A percentile compares a stretch with the other conserved stretches of the same genome.
phyloP scores from a whole-genome alignment of 192 early-diverging fungal genomes.

The Backusella circina region DNA sequence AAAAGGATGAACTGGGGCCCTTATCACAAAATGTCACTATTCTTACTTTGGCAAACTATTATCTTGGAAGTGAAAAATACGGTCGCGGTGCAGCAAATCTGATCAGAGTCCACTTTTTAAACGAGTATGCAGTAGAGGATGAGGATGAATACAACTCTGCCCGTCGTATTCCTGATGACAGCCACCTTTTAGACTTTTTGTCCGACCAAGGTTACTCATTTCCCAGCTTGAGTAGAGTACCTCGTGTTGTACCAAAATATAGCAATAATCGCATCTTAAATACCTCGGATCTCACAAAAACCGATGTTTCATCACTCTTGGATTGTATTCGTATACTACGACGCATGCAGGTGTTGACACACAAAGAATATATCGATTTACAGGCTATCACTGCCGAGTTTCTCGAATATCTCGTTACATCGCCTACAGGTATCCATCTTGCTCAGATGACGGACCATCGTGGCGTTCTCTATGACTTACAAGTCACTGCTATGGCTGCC shows the following conservation, averaged over 20 bases:
- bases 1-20: conserved; percentile 19
- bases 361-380: conserved; percentile 56
- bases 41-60: conserved; percentile 50
- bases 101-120: conserved; percentile 47
- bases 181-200: conserved; percentile 40
- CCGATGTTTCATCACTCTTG: conserved; percentile 46
- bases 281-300: conserved; percentile 44
- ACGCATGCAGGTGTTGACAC: conserved; percentile 46
- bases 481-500: conserved; percentile 49
- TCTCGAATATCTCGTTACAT: conserved; percentile 52
- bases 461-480: conserved; percentile 52
- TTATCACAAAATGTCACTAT: conserved; percentile 53
- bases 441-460: conserved; percentile 55
- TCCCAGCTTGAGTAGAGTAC: conserved; percentile 49
- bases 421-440: conserved; percentile 46
- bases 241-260: conserved; percentile 43
- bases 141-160: conserved; percentile 46
- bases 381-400: conserved; percentile 46
- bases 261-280: conserved; percentile 21
- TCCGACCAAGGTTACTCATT: conserved; percentile 63
- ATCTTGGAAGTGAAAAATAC: conserved; percentile 47
- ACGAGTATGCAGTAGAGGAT: conserved; percentile 39
- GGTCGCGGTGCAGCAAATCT: conserved; percentile 52
- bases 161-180: conserved; percentile 37
- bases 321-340: conserved; percentile 52